Evolutionary conservation across 2,329 filamentous ascomycete genomes (phyloP).

Genomic region (Aspergillus latus): DNA sequence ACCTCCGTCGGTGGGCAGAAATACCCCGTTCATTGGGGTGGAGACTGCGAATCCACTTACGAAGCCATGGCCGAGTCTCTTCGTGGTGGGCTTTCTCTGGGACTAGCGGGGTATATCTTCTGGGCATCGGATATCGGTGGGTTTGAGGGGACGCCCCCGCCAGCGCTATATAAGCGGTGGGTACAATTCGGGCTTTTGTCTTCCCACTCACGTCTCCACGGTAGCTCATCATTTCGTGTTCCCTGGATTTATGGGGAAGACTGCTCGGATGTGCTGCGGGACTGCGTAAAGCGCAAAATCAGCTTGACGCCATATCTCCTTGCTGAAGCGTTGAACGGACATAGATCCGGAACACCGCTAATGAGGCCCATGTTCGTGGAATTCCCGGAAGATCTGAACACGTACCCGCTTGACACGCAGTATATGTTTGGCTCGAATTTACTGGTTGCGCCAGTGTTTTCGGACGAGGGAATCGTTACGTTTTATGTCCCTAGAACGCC

Average conservation of each 20-base stretch:
- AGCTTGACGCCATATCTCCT: constrained; percentile 60
- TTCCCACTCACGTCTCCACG: constrained; percentile 69
- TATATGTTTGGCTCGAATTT: constrained; percentile 70
- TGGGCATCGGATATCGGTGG: constrained; percentile 72
- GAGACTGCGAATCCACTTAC: constrained; percentile 72
- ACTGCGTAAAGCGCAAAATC: constrained; percentile 56
- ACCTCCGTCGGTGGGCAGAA: constrained; percentile 68
- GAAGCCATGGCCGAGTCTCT: constrained; percentile 72
- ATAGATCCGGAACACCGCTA: constrained; percentile 58
- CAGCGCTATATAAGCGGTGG: constrained; percentile 74
- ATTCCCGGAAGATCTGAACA: constrained; percentile 68
- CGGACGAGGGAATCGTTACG: constrained; percentile 62
- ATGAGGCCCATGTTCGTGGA: constrained; percentile 68
- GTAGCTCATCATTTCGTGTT: constrained; percentile 69
- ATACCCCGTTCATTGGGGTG: constrained; percentile 71
- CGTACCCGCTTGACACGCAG: constrained; percentile 67
- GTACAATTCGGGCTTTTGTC: constrained; percentile 73
- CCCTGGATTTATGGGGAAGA: constrained; percentile 71
- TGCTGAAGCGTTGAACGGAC: constrained; percentile 52
- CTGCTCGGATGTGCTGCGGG: constrained; percentile 57
- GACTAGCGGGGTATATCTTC: constrained; percentile 64
- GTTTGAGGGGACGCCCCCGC: constrained; percentile 67
- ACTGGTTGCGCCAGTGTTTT: constrained; percentile 64
- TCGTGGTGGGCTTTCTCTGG: constrained; percentile 64
- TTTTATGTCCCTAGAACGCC: constrained; percentile 59